phyloP scores from a whole-genome alignment of 2,329 filamentous ascomycete genomes.

The Pestalotiopsis sp. region DNA sequence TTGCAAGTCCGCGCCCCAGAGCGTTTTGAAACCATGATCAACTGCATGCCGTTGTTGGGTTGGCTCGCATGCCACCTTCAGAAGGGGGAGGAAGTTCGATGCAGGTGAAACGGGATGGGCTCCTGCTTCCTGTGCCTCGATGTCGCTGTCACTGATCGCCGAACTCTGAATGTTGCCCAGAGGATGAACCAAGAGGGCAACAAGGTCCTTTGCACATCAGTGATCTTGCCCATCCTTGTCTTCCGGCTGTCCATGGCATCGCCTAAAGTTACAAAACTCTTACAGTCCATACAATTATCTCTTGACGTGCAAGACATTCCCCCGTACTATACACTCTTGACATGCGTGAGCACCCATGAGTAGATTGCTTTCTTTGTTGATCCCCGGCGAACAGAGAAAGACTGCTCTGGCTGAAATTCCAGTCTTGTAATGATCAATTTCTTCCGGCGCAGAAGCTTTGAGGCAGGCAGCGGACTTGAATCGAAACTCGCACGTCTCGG shows the following conservation, averaged over 20 bases:
- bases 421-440: no score
- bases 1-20: not conserved
- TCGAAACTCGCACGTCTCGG: no score
- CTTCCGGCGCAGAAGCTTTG: no score
- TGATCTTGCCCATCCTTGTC: not conserved
- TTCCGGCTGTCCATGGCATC: not conserved
- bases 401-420: no score
- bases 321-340: not conserved
- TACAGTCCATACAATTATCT: not conserved
- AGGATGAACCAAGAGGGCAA: not conserved
- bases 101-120: not conserved
- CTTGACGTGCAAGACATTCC: not conserved
- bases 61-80: no score
- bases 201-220: not conserved
- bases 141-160: not conserved
- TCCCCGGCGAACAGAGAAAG: not conserved
- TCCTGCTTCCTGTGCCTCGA: not conserved
- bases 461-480: no score
- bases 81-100: no score
- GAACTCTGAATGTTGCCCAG: not conserved
- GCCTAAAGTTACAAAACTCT: not conserved
- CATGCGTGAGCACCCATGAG: not conserved
- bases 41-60: no score
- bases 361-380: not conserved
- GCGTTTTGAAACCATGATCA: not conserved